phyloP scores from a whole-genome alignment of 1,284 basidiomycete genomes.

The Cutaneotrichosporon mucoides region DNA sequence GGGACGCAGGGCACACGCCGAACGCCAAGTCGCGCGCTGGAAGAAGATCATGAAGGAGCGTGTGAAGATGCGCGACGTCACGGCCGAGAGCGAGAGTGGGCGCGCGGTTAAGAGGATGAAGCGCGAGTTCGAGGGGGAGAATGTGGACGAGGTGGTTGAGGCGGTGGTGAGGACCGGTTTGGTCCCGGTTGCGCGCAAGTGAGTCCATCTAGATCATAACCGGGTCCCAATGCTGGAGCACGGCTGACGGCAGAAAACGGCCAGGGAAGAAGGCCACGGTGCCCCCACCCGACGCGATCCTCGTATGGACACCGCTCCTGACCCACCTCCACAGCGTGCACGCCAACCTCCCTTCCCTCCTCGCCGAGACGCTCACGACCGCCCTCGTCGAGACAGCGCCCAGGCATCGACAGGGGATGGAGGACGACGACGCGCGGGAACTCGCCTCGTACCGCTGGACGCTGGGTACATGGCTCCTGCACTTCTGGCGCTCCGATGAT shows the following conservation, averaged over 20 bases:
- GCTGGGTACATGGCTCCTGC: conserved; percentile 15
- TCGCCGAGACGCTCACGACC: conserved; percentile 8
- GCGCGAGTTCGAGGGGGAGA: conserved; percentile 51
- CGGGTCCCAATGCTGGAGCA: no score
- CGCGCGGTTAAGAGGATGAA: conserved; percentile 34
- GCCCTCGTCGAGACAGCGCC: conserved; percentile 15
- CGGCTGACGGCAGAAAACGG: conserved; percentile 17
- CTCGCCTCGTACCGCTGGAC: conserved; percentile 20
- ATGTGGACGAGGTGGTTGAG: conserved; percentile 62
- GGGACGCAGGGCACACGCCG: conserved; percentile 53
- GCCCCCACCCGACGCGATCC: conserved; percentile 37
- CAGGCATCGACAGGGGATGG: neutral
- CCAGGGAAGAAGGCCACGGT: conserved; percentile 8
- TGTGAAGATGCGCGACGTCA: conserved; percentile 62
- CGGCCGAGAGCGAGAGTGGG: conserved; percentile 60
- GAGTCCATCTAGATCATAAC: conserved; percentile 23
- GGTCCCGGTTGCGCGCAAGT: conserved; percentile 77
- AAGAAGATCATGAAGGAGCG: conserved; percentile 45
- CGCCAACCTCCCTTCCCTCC: neutral
- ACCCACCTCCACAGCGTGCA: neutral
- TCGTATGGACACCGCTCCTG: conserved; percentile 29
- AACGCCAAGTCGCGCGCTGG: conserved; percentile 35
- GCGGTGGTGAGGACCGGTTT: conserved; percentile 64
- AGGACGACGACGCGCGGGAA: conserved; percentile 10
- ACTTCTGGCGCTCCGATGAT: conserved; percentile 7